A percentile compares a stretch with the other conserved stretches of the same genome.
These are phyloP conservation scores for Pulveroboletus sp. DNA, from an alignment of 768 basidiomycete species.

Conservation along the genomic window DNA sequence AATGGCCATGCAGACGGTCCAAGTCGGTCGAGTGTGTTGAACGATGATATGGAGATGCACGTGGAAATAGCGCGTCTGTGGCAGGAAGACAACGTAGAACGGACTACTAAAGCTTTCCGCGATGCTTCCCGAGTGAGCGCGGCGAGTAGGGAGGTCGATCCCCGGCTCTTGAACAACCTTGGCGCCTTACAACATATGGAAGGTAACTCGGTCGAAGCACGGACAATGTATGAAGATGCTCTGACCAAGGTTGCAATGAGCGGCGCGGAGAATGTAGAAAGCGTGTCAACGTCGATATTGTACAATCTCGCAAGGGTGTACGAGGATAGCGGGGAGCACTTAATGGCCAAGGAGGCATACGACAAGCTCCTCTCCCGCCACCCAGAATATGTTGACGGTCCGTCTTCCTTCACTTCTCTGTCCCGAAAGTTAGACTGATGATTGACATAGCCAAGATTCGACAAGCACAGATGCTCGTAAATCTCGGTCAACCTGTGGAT, in stretches of 20 bases:
- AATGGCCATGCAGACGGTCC: constrained; percentile 35
- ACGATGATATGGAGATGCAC: constrained; percentile 83
- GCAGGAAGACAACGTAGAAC: constrained; percentile 77
- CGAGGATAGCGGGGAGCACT: constrained; percentile 76
- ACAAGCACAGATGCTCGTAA: constrained; percentile 75
- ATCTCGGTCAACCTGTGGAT: constrained; percentile 68
- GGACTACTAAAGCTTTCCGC: constrained; percentile 67
- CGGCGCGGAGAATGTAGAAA: constrained; percentile 52
- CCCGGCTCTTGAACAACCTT: constrained; percentile 78
- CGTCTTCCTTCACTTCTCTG: constrained; percentile 24
- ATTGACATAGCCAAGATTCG: constrained; percentile 78
- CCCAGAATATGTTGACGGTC: constrained; percentile 96
- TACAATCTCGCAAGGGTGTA: constrained; percentile 93
- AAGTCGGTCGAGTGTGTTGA: constrained; percentile 50
- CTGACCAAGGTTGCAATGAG: constrained; percentile 54
- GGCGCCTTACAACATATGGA: constrained; percentile 75
- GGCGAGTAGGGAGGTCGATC: constrained; percentile 48
- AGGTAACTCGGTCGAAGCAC: constrained; percentile 53
- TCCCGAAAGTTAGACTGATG: constrained; percentile 7
- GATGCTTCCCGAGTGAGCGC: constrained; percentile 70
- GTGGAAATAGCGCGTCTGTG: constrained; percentile 89
- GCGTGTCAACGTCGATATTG: constrained; percentile 75
- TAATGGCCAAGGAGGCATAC: constrained; percentile 81
- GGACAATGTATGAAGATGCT: constrained; percentile 69
- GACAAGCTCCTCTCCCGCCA: constrained; percentile 84